Conservation (phyloP, 108 stramenopile species). For the Nitzschia inconspicua region DNA sequence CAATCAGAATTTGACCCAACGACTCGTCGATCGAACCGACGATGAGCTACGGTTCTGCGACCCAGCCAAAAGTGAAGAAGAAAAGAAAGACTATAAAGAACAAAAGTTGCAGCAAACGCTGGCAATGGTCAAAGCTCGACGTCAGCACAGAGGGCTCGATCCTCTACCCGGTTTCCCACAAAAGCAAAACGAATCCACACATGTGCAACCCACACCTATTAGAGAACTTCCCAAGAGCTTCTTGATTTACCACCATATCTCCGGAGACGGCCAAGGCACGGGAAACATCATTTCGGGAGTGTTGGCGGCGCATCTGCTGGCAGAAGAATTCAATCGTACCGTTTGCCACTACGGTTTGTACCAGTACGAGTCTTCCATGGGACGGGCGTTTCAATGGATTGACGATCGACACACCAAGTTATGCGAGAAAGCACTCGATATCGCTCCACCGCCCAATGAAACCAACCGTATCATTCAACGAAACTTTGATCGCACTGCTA, state of each 20-base stretch:
- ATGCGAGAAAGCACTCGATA: no score
- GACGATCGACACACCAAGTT: neutral
- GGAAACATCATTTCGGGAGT: conserved; percentile 43
- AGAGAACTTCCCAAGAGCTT: no score
- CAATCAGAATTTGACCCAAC: neutral
- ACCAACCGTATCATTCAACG: no score
- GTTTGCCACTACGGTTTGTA: conserved; percentile 28
- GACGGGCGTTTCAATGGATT: conserved; percentile 1
- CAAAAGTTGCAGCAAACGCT: neutral
- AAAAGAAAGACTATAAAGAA: neutral
- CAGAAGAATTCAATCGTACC: conserved; percentile 33
- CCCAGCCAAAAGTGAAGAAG: neutral
- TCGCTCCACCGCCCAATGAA: no score
- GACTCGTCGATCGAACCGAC: neutral
- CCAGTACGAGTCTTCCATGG: no score
- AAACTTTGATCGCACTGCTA: no score
- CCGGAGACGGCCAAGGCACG: conserved; percentile 30
- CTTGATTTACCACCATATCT: conserved; percentile 12
- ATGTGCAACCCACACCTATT: no score
- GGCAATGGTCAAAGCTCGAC: neutral
- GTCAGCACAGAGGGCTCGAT: neutral
- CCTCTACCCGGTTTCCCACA: no score
- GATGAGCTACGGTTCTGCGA: neutral
- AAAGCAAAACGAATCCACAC: no score
- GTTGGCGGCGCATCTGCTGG: conserved; percentile 41